Evolutionary conservation across 2,329 filamentous ascomycete genomes (phyloP), one percentile per base, ranked within the genome.

Genomic region (Fusarium transvaalense): DNA sequence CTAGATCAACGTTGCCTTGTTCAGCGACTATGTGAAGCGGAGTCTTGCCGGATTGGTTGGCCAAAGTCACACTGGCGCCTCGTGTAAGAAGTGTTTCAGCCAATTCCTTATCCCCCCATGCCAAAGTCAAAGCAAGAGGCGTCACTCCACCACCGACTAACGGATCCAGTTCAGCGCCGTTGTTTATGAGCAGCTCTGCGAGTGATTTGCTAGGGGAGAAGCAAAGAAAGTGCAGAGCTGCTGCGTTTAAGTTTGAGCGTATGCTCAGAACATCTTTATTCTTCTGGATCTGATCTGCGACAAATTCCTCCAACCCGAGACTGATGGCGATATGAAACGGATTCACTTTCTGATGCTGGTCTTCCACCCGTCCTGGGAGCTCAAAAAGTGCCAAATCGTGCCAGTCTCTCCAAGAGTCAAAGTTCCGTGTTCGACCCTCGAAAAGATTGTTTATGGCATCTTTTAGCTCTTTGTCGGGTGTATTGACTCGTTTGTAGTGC

Each of bases 181-280:
- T 47, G 5, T 54, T 13, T 0, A 54, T 1, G 2, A 54, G 41
- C 1, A 54, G 6, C 15, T 54, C 10, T 14, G 46, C 39, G 0
- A 14, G 14, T 0, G n/a, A 3, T 34, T 35, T 8, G 0, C 3
- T 21, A 0, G 0, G 1, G 0, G 0, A 0, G 10, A 0, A 0
- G 5, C 29, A 54, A 14, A 35, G 3, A 1, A 3, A 9, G 9
- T 14, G 51, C 21, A 42, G 8, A 9, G 39, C 39, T 25, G 39
- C 21, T 3, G 14, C 21, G 19, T 25, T 41, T 3, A 1, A 17
- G 14, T 6, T 10, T 3, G 21, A 42, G 21, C 21, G 39, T 10
- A 23, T 41, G 0, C 25, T 7, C 3, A 41, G 5, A 17, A 25
- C 4, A 9, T 41, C 0, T 3, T 25, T 41, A 1, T 3, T 25